Evolutionary conservation across 257 asterid genomes (phyloP).

Genomic region (Solanum stenotomum): DNA sequence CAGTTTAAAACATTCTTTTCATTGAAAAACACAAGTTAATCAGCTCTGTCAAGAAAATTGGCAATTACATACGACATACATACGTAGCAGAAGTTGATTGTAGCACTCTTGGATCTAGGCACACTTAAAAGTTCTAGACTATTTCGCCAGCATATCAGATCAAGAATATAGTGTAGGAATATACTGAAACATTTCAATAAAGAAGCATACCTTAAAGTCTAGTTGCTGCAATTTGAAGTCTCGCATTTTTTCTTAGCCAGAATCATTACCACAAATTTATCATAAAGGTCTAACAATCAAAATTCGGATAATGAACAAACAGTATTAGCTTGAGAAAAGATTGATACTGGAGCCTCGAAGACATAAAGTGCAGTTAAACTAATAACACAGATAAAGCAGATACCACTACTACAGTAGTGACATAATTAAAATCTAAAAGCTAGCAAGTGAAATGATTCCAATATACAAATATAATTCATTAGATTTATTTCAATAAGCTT

Average conservation of each 20-base stretch:
- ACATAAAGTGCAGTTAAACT: not conserved
- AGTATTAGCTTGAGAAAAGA: not conserved
- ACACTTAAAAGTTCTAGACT: not conserved
- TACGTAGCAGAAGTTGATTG: not conserved
- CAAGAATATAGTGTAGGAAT: not conserved
- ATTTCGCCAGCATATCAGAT: not conserved
- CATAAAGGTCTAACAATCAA: not conserved
- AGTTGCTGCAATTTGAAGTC: not conserved
- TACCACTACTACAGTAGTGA: not conserved
- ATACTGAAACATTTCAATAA: not conserved
- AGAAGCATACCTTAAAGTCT: not conserved
- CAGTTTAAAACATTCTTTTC: not conserved
- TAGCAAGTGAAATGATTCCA: not conserved
- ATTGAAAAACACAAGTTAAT: not conserved
- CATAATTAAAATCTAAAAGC: constrained; percentile 5
- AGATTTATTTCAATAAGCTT: constrained; percentile 9
- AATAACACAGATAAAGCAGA: not conserved
- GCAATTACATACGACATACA: not conserved
- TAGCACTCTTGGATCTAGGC: not conserved
- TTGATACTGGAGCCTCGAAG: not conserved
- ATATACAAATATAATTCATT: constrained; percentile 6
- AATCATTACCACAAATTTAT: not conserved
- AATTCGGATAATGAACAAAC: not conserved
- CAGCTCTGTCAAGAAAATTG: not conserved
- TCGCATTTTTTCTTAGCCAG: not conserved